These are phyloP conservation scores for Helotiales sp. DNA, from an alignment of 2,329 filamentous ascomycete genomes.

Conservation along the genomic window DNA sequence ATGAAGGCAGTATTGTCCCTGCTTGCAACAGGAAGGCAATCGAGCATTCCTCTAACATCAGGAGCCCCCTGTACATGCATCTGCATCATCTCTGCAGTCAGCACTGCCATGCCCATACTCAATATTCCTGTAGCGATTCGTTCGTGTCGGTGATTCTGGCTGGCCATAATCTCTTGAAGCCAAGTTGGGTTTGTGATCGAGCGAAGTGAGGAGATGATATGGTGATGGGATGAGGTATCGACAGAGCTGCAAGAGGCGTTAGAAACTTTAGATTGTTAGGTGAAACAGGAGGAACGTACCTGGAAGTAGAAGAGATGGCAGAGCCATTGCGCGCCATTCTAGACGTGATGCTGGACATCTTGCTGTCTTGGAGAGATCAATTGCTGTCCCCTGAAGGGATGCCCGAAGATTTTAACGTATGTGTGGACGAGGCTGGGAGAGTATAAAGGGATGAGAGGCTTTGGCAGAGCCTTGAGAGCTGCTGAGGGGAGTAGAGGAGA, in stretches of 20 bases:
- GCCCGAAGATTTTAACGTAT: background rate
- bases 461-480: background rate
- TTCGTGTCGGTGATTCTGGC: constrained; percentile 30
- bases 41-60: constrained; percentile 28
- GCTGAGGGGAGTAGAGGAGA: background rate
- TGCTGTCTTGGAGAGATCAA: background rate
- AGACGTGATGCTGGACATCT: constrained; percentile 10
- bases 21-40: constrained; percentile 33
- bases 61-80: constrained; percentile 34
- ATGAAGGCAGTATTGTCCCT: constrained; percentile 16
- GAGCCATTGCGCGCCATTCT: constrained; percentile 18
- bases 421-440: background rate
- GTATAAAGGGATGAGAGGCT: background rate
- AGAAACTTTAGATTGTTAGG: background rate
- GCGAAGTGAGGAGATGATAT: constrained; percentile 20
- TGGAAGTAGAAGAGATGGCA: constrained; percentile 10
- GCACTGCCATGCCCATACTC: constrained; percentile 28
- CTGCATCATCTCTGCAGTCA: constrained; percentile 33
- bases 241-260: constrained; percentile 16
- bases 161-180: constrained; percentile 27
- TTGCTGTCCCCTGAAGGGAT: background rate
- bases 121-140: constrained; percentile 33
- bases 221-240: constrained; percentile 28
- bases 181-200: constrained; percentile 22
- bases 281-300: constrained; percentile 3